A percentile compares a stretch with the other conserved stretches of the same genome.
Conservation (phyloP, 2,329 filamentous ascomycete species). For the Ophiostoma quercus region DNA sequence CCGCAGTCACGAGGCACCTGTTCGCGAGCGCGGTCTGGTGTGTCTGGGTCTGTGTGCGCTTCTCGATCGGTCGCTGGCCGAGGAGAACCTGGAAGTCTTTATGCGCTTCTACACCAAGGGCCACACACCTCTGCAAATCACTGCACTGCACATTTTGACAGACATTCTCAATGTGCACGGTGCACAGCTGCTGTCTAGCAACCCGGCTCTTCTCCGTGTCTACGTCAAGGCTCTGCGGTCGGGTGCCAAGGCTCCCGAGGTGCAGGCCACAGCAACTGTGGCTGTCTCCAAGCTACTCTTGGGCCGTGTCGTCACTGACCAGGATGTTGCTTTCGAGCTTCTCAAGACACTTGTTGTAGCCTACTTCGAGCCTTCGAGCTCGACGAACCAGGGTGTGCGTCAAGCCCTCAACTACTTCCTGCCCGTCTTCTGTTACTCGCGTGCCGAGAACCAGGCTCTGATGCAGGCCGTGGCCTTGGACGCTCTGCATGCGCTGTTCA, state of each 20-base stretch:
- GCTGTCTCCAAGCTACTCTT: conserved; percentile 84
- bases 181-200: conserved; percentile 63
- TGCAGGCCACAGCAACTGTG: conserved; percentile 75
- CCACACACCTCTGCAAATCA: conserved; percentile 82
- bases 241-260: conserved; percentile 59
- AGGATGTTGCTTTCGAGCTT: conserved; percentile 63
- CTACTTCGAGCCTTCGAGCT: conserved; percentile 84
- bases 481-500: conserved; percentile 68
- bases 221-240: conserved; percentile 76
- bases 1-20: conserved; percentile 83
- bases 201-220: conserved; percentile 72
- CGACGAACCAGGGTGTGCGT: conserved; percentile 71
- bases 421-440: conserved; percentile 86
- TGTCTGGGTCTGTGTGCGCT: conserved; percentile 89
- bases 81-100: conserved; percentile 88
- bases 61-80: conserved; percentile 82
- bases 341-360: conserved; percentile 76
- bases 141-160: conserved; percentile 82
- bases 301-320: conserved; percentile 68
- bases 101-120: conserved; percentile 95
- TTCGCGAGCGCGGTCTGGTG: conserved; percentile 82
- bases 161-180: conserved; percentile 91
- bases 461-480: conserved; percentile 71
- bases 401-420: conserved; percentile 91
- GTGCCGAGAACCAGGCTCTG: conserved; percentile 72